Conservation (phyloP, 106 monocot genomes). For the Ottelia alismoides region DNA sequence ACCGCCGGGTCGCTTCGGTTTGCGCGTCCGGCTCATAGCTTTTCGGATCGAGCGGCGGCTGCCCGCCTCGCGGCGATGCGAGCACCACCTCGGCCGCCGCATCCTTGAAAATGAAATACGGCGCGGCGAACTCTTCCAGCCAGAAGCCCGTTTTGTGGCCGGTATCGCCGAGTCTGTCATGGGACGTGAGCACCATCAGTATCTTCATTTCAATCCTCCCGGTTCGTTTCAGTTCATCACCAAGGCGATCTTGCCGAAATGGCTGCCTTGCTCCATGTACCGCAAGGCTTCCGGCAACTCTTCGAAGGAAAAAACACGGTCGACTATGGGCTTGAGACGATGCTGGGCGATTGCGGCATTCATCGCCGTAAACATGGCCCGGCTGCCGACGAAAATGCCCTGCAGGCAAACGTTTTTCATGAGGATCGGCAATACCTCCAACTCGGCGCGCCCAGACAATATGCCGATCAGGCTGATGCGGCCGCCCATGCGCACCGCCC, state of each 20-base stretch:
- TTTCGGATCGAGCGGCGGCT: too few relatives aligned
- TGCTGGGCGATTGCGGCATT: neutral
- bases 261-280: neutral
- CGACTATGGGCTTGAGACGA: neutral
- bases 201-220: too few relatives aligned
- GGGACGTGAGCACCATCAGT: too few relatives aligned
- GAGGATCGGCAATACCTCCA: neutral
- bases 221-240: too few relatives aligned
- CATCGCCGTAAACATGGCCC: neutral
- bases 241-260: neutral
- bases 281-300: neutral
- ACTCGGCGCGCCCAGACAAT: neutral
- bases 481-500: neutral
- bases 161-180: too few relatives aligned
- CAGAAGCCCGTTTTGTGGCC: too few relatives aligned
- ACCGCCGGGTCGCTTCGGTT: too few relatives aligned
- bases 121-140: too few relatives aligned
- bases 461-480: neutral
- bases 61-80: too few relatives aligned
- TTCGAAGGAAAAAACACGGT: neutral
- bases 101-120: too few relatives aligned
- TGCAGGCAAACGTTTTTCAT: neutral
- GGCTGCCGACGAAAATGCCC: neutral
- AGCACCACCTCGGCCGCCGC: too few relatives aligned
- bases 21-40: too few relatives aligned